Percentiles rank a stretch among this genome's conserved stretches.
phyloP scores from a whole-genome alignment of 2,329 filamentous ascomycete genomes.

The Microcyclosporella mali region DNA sequence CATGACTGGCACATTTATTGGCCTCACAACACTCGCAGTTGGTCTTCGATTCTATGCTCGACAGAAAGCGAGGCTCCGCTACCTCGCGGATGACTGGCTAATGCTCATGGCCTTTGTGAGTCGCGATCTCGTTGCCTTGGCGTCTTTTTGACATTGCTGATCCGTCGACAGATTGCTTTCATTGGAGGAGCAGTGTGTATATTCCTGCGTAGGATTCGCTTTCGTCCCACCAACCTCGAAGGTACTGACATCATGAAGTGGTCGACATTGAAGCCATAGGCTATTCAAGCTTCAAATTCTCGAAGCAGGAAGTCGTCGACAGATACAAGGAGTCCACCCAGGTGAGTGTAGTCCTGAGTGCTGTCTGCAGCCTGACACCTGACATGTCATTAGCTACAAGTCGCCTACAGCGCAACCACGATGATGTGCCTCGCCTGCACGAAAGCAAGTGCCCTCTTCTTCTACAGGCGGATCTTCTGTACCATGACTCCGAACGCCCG shows the following conservation, averaged over 20 bases:
- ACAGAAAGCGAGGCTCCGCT: not conserved
- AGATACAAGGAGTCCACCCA: not conserved
- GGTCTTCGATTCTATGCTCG: not conserved
- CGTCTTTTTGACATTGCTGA: not conserved
- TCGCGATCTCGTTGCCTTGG: not conserved
- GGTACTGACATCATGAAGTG: not conserved
- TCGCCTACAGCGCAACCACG: not conserved
- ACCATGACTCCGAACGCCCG: not conserved
- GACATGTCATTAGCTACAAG: not conserved
- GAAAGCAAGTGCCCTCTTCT: slow-evolving; percentile 1
- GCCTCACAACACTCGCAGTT: not conserved
- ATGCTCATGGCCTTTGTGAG: slow-evolving; percentile 2
- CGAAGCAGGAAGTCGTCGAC: not conserved
- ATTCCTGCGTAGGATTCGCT: not conserved
- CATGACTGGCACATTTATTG: slow-evolving; percentile 1
- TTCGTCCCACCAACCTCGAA: not conserved
- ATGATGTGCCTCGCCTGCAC: not conserved
- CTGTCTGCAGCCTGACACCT: not conserved
- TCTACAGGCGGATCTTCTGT: slow-evolving; percentile 3
- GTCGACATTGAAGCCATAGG: not conserved
- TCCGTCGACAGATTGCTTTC: not conserved
- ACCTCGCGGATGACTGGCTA: not conserved
- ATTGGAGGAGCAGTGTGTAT: not conserved
- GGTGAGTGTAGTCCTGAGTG: not conserved
- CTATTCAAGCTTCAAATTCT: not conserved